Conservation (phyloP, 176 grass and related monocot species). For the Triticum aestivum region IWGSC_CS_RefSeq_v2.1 NC_057804.1:127761715-127762214, state of each 20-base stretch:
- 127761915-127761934: not conserved
- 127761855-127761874: not conserved
- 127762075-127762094: too few species aligned
- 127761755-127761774: not conserved
- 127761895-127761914: not conserved
- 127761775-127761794: not conserved
- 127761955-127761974: not conserved
- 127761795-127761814: conserved; percentile 1
- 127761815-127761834: not conserved
- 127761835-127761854: conserved; percentile 1
- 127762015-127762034: not conserved
- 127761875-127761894: not conserved
- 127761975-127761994: not conserved
- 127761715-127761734: conserved; percentile 5
- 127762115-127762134: not conserved
- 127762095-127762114: not conserved
- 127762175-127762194: not conserved
- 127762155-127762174: not conserved
- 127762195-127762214: not conserved
- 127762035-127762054: not conserved
- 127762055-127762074: too few species aligned
- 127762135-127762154: not conserved
- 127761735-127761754: not conserved
- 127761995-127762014: not conserved
- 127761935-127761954: too few species aligned